These are phyloP conservation scores for Leccinum pellstonianum DNA, from an alignment of 768 basidiomycete genomes.

Conservation along the genomic window DNA sequence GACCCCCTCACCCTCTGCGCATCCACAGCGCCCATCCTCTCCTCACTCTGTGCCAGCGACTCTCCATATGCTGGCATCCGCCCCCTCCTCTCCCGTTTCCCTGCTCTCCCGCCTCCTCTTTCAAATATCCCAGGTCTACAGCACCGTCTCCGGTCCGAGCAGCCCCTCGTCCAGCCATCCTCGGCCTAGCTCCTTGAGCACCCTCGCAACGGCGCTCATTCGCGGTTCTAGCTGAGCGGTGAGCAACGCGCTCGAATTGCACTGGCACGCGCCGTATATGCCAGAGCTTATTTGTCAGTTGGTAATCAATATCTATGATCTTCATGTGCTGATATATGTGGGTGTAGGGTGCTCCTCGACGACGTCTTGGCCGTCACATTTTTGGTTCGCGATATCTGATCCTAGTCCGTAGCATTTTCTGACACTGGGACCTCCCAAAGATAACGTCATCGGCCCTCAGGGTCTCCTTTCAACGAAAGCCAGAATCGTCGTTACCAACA, in stretches of 20 bases:
- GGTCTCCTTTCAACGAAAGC: conserved; percentile 83
- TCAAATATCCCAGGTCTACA: too few species aligned
- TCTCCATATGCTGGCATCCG: too few species aligned
- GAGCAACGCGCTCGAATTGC: conserved; percentile 83
- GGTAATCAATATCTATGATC: too few species aligned
- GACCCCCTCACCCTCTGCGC: too few species aligned
- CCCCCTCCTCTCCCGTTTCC: too few species aligned
- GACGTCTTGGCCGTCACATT: conserved; percentile 86
- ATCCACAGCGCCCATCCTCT: too few species aligned
- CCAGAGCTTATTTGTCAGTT: conserved; percentile 81
- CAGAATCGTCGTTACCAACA: conserved; percentile 83
- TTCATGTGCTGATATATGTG: neutral
- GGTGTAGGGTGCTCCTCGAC: conserved; percentile 68
- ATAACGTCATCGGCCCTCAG: conserved; percentile 82
- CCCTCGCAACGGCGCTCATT: neutral
- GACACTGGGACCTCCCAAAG: conserved; percentile 35
- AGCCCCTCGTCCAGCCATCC: too few species aligned
- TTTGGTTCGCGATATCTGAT: conserved; percentile 49
- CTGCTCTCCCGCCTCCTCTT: too few species aligned
- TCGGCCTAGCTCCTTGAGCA: too few species aligned
- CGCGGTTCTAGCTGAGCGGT: conserved; percentile 58
- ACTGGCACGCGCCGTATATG: conserved; percentile 87
- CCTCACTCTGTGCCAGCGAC: too few species aligned
- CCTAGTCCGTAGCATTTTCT: neutral
- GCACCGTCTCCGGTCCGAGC: too few species aligned